Evolutionary conservation across 768 basidiomycete species (phyloP).

Genomic region (Boletellus sp.): DNA sequence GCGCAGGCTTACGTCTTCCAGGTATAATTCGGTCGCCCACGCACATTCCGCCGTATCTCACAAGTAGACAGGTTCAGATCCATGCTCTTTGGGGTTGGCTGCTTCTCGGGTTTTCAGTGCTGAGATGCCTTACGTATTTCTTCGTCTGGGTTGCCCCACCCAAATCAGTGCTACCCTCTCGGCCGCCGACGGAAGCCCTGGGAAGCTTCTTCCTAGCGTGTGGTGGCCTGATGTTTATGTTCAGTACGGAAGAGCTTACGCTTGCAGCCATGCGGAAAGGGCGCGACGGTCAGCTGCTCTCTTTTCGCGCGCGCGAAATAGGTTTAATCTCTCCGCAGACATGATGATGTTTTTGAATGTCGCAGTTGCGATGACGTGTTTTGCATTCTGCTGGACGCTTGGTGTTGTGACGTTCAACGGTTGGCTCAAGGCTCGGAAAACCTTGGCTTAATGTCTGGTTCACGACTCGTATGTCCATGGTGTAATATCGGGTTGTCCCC

Average conservation of each 20-base stretch:
- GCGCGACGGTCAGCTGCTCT: constrained; percentile 59
- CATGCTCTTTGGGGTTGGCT: constrained; percentile 90
- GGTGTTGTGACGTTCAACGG: constrained; percentile 77
- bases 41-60: constrained; percentile 4
- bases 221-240: constrained; percentile 87
- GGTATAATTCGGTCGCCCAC: constrained; percentile 30
- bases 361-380: constrained; percentile 80
- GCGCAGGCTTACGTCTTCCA: constrained; percentile 89
- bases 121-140: constrained; percentile 89
- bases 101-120: constrained; percentile 69
- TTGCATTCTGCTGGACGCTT: constrained; percentile 83
- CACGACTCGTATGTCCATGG: not conserved
- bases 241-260: constrained; percentile 86
- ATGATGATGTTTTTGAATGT: constrained; percentile 89
- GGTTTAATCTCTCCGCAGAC: constrained; percentile 39
- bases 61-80: constrained; percentile 63
- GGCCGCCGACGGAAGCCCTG: constrained; percentile 91
- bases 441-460: constrained; percentile 11
- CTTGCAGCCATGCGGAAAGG: constrained; percentile 89
- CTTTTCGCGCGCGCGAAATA: not conserved
- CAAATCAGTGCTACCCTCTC: constrained; percentile 78
- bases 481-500: not conserved
- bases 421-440: constrained; percentile 56
- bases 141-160: constrained; percentile 90
- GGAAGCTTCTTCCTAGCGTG: constrained; percentile 84